A percentile compares a stretch with the other conserved stretches of the same genome.
phyloP scores from a whole-genome alignment of 257 asterid species.

The Fraxinus cuspidata region DNA sequence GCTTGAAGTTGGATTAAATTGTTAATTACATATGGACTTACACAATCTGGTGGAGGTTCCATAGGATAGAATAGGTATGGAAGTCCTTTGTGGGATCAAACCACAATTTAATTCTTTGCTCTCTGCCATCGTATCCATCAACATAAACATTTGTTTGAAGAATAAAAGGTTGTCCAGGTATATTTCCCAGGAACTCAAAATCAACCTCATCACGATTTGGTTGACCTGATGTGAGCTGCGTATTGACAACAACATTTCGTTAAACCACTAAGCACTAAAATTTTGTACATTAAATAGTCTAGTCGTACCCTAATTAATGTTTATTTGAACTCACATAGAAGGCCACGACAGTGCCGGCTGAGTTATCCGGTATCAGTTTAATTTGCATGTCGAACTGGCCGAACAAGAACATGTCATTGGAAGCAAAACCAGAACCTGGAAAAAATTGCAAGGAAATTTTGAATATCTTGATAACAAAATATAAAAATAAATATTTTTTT shows the following conservation, averaged over 20 bases:
- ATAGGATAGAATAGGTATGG: slow-evolving; percentile 77
- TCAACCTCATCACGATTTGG: slow-evolving; percentile 80
- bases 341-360: slow-evolving; percentile 93
- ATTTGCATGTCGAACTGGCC: slow-evolving; percentile 87
- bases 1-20: neutral
- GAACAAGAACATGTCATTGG: slow-evolving; percentile 73
- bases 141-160: slow-evolving; percentile 80
- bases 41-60: slow-evolving; percentile 92
- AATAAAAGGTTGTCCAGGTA: slow-evolving; percentile 53
- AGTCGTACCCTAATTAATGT: neutral
- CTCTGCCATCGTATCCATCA: slow-evolving; percentile 73
- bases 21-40: slow-evolving; percentile 33
- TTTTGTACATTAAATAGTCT: neutral
- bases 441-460: neutral
- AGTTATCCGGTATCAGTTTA: slow-evolving; percentile 73
- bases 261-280: neutral
- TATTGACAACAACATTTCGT: slow-evolving; percentile 1
- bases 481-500: neutral
- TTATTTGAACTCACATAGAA: slow-evolving; percentile 53
- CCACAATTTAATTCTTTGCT: slow-evolving; percentile 76
- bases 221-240: slow-evolving; percentile 65
- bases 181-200: slow-evolving; percentile 87
- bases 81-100: slow-evolving; percentile 89
- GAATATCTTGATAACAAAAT: neutral
- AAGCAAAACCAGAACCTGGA: slow-evolving; percentile 66